A percentile compares a stretch with the other conserved stretches of the same genome.
Conservation (phyloP, 2,329 filamentous ascomycete genomes). For the Didymella keratinophila region DNA sequence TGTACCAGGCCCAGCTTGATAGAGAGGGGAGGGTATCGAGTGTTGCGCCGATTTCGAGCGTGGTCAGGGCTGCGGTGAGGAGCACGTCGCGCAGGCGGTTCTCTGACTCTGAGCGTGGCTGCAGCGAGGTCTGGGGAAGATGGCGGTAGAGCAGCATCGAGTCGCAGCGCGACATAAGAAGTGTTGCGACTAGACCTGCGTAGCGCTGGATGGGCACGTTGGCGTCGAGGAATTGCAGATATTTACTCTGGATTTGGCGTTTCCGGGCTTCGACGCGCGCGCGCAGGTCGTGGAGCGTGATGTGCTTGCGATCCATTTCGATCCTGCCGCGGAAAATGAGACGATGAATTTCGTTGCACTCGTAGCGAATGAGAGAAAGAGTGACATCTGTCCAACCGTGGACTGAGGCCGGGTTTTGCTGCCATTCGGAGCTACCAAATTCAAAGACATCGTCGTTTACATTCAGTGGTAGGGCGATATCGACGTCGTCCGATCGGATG, state of each 20-base stretch:
- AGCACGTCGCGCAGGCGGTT: slow-evolving; percentile 49
- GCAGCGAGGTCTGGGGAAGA: slow-evolving; percentile 45
- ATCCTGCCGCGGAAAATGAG: slow-evolving; percentile 49
- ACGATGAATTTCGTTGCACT: slow-evolving; percentile 50
- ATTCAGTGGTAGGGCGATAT: slow-evolving; percentile 48
- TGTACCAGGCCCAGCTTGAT: slow-evolving; percentile 49
- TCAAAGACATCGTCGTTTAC: slow-evolving; percentile 51
- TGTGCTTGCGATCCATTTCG: slow-evolving; percentile 49
- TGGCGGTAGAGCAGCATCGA: slow-evolving; percentile 52
- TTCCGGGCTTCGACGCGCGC: slow-evolving; percentile 47
- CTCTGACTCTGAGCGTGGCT: slow-evolving; percentile 47
- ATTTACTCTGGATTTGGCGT: slow-evolving; percentile 45
- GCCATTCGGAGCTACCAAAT: slow-evolving; percentile 46
- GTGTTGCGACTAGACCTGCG: slow-evolving; percentile 48
- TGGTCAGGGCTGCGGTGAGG: slow-evolving; percentile 47
- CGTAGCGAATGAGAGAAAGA: slow-evolving; percentile 47
- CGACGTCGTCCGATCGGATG: slow-evolving; percentile 49
- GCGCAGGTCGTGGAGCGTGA: slow-evolving; percentile 48
- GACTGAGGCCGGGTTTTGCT: slow-evolving; percentile 42
- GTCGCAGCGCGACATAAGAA: slow-evolving; percentile 51
- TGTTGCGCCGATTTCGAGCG: slow-evolving; percentile 50
- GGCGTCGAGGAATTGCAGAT: slow-evolving; percentile 46
- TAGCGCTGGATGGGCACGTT: slow-evolving; percentile 47
- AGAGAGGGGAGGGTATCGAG: slow-evolving; percentile 49
- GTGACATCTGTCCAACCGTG: slow-evolving; percentile 49